Base-by-base conservation (phyloP, 1,284 basidiomycete genomes). In the Heterobasidion irregulare region DNA sequence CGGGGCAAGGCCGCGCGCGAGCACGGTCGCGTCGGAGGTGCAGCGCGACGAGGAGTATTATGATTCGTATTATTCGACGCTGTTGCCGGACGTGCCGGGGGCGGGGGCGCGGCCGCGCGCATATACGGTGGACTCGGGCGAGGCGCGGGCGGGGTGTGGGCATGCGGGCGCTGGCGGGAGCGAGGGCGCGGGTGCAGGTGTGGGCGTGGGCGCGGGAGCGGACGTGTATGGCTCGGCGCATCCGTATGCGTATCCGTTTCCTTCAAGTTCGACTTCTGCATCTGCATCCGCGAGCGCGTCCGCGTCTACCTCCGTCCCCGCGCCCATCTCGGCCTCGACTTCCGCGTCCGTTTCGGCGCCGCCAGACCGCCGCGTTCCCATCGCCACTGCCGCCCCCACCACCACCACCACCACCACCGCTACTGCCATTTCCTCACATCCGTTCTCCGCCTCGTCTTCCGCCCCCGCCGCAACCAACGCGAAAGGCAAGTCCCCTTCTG, bases 171-270 rank as follows among this genome's bases (percentile, higher is more conserved):
- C 41, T 2, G 16, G 12, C 16, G 16, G 41, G 41, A 43, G 41
- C 41, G 16, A 16, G 41, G 12, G 13, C 2, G 41, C 4, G 16
- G 41, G 41, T 16, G 12, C 3, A 4, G 41, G 16, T n/a, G n/a
- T n/a, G n/a, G n/a, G n/a, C n/a, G n/a, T n/a, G n/a, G n/a, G n/a
- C n/a, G n/a, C n/a, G n/a, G n/a, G n/a, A n/a, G 41, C 16, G 13
- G 41, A 3, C 41, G 41, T 44, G 12, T 13, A 13, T 44, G 12
- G 46, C n/a, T 18, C 46, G 2, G 18, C 26, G 16, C 78, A 78
- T 59, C 82, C 82, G 7, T 84, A 82, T 63, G 78, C 79, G 34
- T 74, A 76, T 62, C 66, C 70, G 13, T 68, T 72, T 41, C 68
- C 75, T n/a, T 61, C 67, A 38, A 48, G 59, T 44, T 57, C 49